Percentiles rank a stretch among this genome's conserved stretches.
phyloP scores from a whole-genome alignment of 805 yeast genomes.

The Kuraishia molischiana region DNA sequence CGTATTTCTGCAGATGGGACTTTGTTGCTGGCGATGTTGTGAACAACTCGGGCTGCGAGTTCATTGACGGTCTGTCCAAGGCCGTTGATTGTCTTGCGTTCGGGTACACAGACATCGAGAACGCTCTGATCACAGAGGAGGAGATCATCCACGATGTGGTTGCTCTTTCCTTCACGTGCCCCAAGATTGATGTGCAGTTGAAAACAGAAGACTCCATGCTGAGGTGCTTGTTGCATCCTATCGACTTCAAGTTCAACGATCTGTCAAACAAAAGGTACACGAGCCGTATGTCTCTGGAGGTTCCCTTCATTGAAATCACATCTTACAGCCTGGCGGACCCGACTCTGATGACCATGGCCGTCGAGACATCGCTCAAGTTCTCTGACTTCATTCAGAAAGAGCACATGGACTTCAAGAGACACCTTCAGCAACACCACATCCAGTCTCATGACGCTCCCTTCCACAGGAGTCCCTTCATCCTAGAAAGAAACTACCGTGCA shows the following conservation, averaged over 20 bases:
- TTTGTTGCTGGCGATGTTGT: conserved; percentile 53
- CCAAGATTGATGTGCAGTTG: conserved; percentile 30
- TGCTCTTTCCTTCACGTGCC: conserved; percentile 45
- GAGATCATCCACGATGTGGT: conserved; percentile 62
- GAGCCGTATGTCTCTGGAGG: conserved; percentile 34
- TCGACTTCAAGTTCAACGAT: conserved; percentile 48
- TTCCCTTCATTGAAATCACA: conserved; percentile 35
- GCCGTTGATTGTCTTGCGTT: conserved; percentile 41
- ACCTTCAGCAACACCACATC: conserved; percentile 56
- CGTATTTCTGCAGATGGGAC: conserved; percentile 89
- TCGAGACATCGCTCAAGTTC: conserved; percentile 48
- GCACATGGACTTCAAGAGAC: conserved; percentile 33
- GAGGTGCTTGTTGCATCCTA: conserved; percentile 11
- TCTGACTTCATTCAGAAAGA: conserved; percentile 51
- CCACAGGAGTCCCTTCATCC: conserved; percentile 67
- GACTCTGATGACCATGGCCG: conserved; percentile 21
- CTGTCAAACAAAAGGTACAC: conserved; percentile 60
- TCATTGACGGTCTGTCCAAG: conserved; percentile 31
- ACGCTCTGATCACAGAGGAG: conserved; percentile 49
- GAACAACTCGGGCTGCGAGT: conserved; percentile 38
- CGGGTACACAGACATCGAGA: conserved; percentile 69
- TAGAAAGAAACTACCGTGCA: conserved; percentile 32
- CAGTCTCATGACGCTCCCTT: conserved; percentile 72
- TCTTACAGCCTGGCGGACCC: conserved; percentile 5
- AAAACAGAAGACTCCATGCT: conserved; percentile 13